Conservation (phyloP, 2,329 filamentous ascomycete species). For the Nigrospora sphaerica region DNA sequence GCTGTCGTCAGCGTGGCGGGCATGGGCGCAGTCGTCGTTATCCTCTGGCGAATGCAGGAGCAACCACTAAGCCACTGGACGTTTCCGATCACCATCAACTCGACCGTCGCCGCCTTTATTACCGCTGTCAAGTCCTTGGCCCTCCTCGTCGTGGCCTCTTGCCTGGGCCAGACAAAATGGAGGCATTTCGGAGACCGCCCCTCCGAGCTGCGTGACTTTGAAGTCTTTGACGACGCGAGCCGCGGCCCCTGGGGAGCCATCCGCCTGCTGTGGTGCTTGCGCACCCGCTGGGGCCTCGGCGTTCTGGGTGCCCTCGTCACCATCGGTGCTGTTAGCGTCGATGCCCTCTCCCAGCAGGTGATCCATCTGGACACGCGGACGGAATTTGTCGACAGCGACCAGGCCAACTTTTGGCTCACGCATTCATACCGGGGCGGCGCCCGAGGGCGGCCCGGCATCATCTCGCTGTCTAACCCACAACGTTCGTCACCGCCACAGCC, state of each 20-base stretch:
- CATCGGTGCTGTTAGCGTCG: conserved; percentile 5
- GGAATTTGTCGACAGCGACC: conserved; percentile 1
- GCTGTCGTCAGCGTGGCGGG: background rate
- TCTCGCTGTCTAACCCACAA: too few relatives aligned
- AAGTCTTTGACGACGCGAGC: conserved; percentile 10
- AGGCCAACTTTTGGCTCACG: conserved; percentile 5
- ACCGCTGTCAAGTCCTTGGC: conserved; percentile 5
- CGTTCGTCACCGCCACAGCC: too few relatives aligned
- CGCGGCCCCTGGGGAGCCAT: conserved; percentile 6
- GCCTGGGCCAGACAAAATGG: conserved; percentile 12
- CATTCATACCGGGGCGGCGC: conserved; percentile 4
- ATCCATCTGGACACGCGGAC: conserved; percentile 1
- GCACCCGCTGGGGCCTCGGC: conserved; percentile 1
- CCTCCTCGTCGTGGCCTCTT: conserved; percentile 4
- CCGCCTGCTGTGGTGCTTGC: conserved; percentile 3
- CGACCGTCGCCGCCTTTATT: conserved; percentile 8
- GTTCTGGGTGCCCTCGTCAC: conserved; percentile 5
- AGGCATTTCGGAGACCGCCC: conserved; percentile 5
- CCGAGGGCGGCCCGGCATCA: background rate
- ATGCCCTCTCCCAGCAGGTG: conserved; percentile 10
- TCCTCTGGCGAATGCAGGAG: background rate
- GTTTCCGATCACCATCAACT: conserved; percentile 6
- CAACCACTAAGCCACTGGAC: conserved; percentile 6
- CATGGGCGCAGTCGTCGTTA: background rate
- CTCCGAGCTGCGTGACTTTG: conserved; percentile 6